These are phyloP conservation scores for Pseudogymnoascus verrucosus DNA, from an alignment of 2,329 filamentous ascomycete genomes.

Conservation along the genomic window DNA sequence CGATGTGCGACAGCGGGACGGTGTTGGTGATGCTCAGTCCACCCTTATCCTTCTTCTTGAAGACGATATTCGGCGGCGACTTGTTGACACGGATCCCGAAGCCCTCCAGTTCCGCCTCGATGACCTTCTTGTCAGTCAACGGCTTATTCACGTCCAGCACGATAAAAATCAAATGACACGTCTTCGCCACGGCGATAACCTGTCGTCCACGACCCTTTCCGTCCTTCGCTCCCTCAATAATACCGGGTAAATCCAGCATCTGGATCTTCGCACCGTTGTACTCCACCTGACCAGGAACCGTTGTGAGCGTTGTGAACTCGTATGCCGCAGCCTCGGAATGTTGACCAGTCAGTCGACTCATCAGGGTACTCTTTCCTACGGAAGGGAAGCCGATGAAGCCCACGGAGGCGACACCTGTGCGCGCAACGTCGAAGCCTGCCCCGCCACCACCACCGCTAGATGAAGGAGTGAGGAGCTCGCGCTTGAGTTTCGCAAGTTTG, in stretches of 20 bases:
- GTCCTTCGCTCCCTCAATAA: slow-evolving; percentile 97
- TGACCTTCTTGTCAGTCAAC: slow-evolving; percentile 90
- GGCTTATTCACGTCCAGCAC: slow-evolving; percentile 98
- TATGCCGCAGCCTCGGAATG: slow-evolving; percentile 96
- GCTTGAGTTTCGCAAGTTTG: slow-evolving; percentile 95
- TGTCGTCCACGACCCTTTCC: slow-evolving; percentile 95
- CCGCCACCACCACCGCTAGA: slow-evolving; percentile 78
- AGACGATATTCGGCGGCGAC: slow-evolving; percentile 93
- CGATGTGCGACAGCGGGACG: slow-evolving; percentile 83
- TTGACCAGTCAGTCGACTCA: slow-evolving; percentile 89
- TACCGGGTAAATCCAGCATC: slow-evolving; percentile 96
- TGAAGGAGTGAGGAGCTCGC: slow-evolving; percentile 82
- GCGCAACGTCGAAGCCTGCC: slow-evolving; percentile 90
- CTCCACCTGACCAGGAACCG: slow-evolving; percentile 87
- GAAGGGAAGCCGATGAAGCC: slow-evolving; percentile 98
- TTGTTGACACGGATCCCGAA: slow-evolving; percentile 99
- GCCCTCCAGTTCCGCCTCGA: slow-evolving; percentile 89
- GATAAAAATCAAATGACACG: slow-evolving; percentile 97
- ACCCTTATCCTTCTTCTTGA: slow-evolving; percentile 99
- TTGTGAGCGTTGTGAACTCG: slow-evolving; percentile 97
- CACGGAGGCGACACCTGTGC: slow-evolving; percentile 93
- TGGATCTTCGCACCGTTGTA: slow-evolving; percentile 98
- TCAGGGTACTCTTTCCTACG: slow-evolving; percentile 95
- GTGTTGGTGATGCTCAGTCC: slow-evolving; percentile 95
- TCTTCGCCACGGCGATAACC: slow-evolving; percentile 98